Base-by-base conservation (phyloP, 805 yeast genomes). In the Sungouiella blattae region DNA sequence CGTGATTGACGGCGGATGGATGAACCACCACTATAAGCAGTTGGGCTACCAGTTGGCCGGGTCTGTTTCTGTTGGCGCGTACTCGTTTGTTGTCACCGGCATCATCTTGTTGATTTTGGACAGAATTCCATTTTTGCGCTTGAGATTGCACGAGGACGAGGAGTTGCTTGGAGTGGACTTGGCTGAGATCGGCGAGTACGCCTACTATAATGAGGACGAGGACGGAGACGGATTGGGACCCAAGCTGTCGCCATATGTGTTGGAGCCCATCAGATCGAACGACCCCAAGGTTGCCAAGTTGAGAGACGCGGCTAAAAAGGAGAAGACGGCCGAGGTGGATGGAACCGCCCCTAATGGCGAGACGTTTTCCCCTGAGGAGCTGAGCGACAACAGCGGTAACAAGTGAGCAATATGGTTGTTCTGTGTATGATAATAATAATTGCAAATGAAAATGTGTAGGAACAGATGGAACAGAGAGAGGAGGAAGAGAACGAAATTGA, bases 21-120 rank as follows among this genome's bases (percentile, higher is more conserved):
- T 88, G 42, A 83, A 84, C 69, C 87, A 84, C 51, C 76, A 87
- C 70, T 86, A 73, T 62, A 71, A 64, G 40, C 97, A 88, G 67
- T 76, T 88, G 46, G 93, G 95, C 48, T 83, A 82, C 64, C 97
- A 91, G 71, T 66, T 87, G 46, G 91, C 95, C 17, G 95, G 84
- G 30, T 71, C 80, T 44, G 61, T 71, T 40, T 73, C 95, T 9
- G 78, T 80, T 40, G 81, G 81, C 35, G 69, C 74, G 11, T 91
- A 94, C 86, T 73, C 95, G 4, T 81, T 85, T 50, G 71, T 62
- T 5, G 77, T 86, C 37, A 85, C 96, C 18, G 73, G 83, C 4
- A 68, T 84, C 39, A 65, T 91, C 28, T 69, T 87, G 48, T 63
- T 77, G 22, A 57, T 64, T 28, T 75, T 85, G 78, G 83, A 87